A percentile compares a stretch with the other conserved stretches of the same genome.
Conservation (phyloP, 306 rosid genomes). For the Sesbania bispinosa region DNA sequence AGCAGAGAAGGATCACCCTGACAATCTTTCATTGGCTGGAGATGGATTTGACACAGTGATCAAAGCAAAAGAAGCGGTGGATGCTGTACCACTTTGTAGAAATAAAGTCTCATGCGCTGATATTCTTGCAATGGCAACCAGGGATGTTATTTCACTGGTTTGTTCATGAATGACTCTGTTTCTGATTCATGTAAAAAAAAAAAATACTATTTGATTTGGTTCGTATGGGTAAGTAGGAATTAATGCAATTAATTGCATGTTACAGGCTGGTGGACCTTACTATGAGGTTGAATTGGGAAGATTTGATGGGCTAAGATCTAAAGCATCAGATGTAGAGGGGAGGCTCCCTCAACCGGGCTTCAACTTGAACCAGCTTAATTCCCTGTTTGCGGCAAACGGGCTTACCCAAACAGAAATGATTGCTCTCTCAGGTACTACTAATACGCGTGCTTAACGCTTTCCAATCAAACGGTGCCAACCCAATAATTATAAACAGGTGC, state of each 20-base stretch:
- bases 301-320: constrained; percentile 61
- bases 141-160: constrained; percentile 71
- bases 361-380: constrained; percentile 62
- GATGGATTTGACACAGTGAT: constrained; percentile 83
- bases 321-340: constrained; percentile 53
- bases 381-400: constrained; percentile 50
- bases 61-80: constrained; percentile 75
- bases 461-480: neutral
- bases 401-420: constrained; percentile 69
- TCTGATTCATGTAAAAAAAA: neutral
- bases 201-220: neutral
- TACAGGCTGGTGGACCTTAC: constrained; percentile 78
- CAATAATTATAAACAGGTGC: neutral
- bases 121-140: constrained; percentile 74
- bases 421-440: constrained; percentile 65
- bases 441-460: neutral
- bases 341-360: constrained; percentile 60
- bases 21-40: constrained; percentile 80
- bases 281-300: constrained; percentile 81
- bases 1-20: constrained; percentile 83
- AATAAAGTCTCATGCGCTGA: constrained; percentile 88
- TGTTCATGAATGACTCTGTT: neutral
- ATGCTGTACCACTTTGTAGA: constrained; percentile 54
- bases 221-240: neutral
- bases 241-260: constrained; percentile 1